Conservation (phyloP, 2,329 filamentous ascomycete genomes). For the Cladosporium sp. region DNA sequence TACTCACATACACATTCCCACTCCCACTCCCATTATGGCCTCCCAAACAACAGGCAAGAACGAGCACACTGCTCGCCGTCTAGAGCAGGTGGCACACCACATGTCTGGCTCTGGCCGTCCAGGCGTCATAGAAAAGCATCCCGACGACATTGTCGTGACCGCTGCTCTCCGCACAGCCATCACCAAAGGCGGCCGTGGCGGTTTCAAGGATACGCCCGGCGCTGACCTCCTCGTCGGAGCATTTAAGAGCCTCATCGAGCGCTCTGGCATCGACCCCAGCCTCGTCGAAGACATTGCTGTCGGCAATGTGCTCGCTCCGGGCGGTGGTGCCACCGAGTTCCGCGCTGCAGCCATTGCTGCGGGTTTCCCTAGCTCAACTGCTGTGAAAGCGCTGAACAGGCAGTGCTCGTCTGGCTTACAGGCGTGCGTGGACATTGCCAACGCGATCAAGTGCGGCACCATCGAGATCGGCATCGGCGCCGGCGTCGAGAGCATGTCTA, state of each 20-base stretch:
- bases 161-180: conserved; percentile 86
- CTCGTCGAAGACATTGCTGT: conserved; percentile 91
- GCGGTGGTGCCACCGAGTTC: conserved; percentile 95
- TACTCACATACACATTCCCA: neutral
- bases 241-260: conserved; percentile 74
- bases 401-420: conserved; percentile 93
- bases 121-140: conserved; percentile 49
- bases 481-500: conserved; percentile 94
- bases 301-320: conserved; percentile 84
- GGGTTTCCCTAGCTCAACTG: conserved; percentile 79
- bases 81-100: conserved; percentile 57
- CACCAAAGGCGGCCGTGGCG: conserved; percentile 88
- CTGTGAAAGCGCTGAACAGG: conserved; percentile 85
- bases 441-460: conserved; percentile 86
- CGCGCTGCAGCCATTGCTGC: conserved; percentile 85
- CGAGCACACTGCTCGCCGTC: conserved; percentile 35
- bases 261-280: conserved; percentile 81
- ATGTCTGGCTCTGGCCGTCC: conserved; percentile 44
- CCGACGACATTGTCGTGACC: conserved; percentile 79
- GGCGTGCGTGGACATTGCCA: conserved; percentile 88
- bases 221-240: conserved; percentile 81
- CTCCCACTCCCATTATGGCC: conserved; percentile 3
- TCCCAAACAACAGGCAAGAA: conserved; percentile 13
- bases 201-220: conserved; percentile 91
- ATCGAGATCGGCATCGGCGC: conserved; percentile 93